A percentile compares a stretch with the other conserved stretches of the same genome.
Conservation (phyloP, 139 green algal genomes). For the Chlorella sp. region DNA sequence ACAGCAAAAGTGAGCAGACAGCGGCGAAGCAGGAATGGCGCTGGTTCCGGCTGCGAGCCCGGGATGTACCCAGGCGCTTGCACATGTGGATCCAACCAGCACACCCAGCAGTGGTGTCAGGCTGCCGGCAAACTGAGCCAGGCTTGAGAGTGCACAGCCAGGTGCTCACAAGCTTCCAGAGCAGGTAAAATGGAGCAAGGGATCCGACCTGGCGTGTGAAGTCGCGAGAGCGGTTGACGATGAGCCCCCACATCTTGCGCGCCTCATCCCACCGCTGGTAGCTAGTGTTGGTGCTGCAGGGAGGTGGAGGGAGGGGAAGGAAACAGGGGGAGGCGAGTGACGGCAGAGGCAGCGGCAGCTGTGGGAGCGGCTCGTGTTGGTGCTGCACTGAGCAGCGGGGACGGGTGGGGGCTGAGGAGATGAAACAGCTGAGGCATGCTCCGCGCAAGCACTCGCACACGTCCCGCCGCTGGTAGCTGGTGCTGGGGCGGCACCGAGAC, state of each 20-base stretch:
- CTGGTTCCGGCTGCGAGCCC: too few species aligned
- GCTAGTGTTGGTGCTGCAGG: constrained; percentile 47
- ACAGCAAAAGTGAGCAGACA: background rate
- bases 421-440: background rate
- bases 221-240: constrained; percentile 43
- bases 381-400: background rate
- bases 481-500: too few species aligned
- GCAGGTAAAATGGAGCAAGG: background rate
- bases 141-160: background rate
- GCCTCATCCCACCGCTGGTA: constrained; percentile 56
- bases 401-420: background rate
- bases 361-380: too few species aligned
- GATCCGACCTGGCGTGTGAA: constrained; percentile 13
- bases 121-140: too few species aligned
- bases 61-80: too few species aligned
- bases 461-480: too few species aligned
- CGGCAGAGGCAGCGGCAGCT: too few species aligned
- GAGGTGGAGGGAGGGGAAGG: background rate
- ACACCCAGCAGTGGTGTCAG: too few species aligned
- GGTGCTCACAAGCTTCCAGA: background rate
- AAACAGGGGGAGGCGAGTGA: background rate
- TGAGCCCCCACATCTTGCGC: constrained; percentile 42
- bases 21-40: background rate
- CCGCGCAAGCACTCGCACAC: too few species aligned
- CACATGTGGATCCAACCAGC: too few species aligned